phyloP scores from a whole-genome alignment of 805 yeast species.

The Metschnikowia picachoensis region DNA sequence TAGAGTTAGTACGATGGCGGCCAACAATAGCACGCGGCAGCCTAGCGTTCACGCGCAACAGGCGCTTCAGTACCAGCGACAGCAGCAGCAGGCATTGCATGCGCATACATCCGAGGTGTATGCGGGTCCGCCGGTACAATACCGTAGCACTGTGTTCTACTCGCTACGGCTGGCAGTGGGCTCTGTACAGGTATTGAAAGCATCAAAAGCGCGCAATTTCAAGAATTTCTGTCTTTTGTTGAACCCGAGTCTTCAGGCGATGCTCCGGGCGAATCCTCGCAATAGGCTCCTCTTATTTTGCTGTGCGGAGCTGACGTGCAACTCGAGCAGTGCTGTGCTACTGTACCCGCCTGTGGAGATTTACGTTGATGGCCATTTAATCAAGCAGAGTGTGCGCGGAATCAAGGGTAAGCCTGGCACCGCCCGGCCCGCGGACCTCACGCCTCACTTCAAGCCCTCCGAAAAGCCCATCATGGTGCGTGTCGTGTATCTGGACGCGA shows the following conservation, averaged over 20 bases:
- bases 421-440: slow-evolving; percentile 76
- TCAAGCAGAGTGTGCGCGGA: slow-evolving; percentile 49
- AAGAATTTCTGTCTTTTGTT: slow-evolving; percentile 38
- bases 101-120: background rate
- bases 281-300: slow-evolving; percentile 49
- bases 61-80: background rate
- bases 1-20: too few relatives aligned
- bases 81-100: background rate
- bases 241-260: slow-evolving; percentile 36
- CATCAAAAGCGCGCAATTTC: slow-evolving; percentile 43
- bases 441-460: slow-evolving; percentile 38
- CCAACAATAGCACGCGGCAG: background rate
- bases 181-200: slow-evolving; percentile 43
- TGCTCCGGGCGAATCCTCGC: slow-evolving; percentile 23
- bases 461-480: slow-evolving; percentile 36
- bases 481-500: slow-evolving; percentile 56
- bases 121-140: background rate
- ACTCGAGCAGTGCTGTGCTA: slow-evolving; percentile 30
- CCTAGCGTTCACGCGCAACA: background rate
- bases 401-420: slow-evolving; percentile 75
- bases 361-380: slow-evolving; percentile 52
- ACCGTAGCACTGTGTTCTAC: slow-evolving; percentile 58
- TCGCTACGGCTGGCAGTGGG: slow-evolving; percentile 43
- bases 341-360: slow-evolving; percentile 78
- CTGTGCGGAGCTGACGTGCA: slow-evolving; percentile 38